Conservation (phyloP, 352 stramenopile genomes). For the Globisporangium alternatum region DNA sequence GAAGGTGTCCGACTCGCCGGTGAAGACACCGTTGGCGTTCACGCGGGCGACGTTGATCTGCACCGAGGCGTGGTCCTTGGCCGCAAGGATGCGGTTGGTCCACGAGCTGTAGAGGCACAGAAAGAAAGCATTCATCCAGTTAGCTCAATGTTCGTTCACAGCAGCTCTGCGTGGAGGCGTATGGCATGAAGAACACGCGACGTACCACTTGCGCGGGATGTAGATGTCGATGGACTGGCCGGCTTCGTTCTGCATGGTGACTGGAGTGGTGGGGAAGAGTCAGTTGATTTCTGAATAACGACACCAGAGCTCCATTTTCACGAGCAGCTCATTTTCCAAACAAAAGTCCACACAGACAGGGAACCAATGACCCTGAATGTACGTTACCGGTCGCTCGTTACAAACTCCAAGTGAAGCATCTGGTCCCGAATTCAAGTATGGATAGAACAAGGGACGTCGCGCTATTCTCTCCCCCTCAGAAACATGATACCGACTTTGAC, state of each 20-base stretch:
- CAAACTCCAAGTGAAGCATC: constrained; percentile 33
- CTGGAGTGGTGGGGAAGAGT: constrained; percentile 31
- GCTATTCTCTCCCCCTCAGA: background rate
- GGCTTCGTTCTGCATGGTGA: constrained; percentile 97
- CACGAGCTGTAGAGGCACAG: constrained; percentile 82
- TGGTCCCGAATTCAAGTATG: background rate
- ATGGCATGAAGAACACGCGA: constrained; percentile 4
- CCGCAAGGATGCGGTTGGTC: constrained; percentile 97
- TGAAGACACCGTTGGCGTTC: constrained; percentile 96
- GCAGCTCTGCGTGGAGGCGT: background rate
- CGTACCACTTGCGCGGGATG: constrained; percentile 96
- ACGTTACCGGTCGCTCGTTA: constrained; percentile 71
- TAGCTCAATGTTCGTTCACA: background rate
- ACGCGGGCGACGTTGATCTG: constrained; percentile 98
- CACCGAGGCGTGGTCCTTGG: constrained; percentile 97
- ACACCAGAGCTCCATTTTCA: background rate
- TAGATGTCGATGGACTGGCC: constrained; percentile 98
- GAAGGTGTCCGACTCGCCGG: constrained; percentile 94
- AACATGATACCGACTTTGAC: constrained; percentile 11
- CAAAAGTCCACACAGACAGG: constrained; percentile 9
- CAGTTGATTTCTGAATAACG: constrained; percentile 58
- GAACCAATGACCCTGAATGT: constrained; percentile 83
- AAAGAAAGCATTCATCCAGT: background rate
- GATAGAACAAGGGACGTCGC: background rate
- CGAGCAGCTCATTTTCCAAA: background rate